Evolutionary conservation across 768 basidiomycete species (phyloP), one percentile per base, ranked within the genome.

Genomic region (Rhodosporidiobolus odoratus): DNA sequence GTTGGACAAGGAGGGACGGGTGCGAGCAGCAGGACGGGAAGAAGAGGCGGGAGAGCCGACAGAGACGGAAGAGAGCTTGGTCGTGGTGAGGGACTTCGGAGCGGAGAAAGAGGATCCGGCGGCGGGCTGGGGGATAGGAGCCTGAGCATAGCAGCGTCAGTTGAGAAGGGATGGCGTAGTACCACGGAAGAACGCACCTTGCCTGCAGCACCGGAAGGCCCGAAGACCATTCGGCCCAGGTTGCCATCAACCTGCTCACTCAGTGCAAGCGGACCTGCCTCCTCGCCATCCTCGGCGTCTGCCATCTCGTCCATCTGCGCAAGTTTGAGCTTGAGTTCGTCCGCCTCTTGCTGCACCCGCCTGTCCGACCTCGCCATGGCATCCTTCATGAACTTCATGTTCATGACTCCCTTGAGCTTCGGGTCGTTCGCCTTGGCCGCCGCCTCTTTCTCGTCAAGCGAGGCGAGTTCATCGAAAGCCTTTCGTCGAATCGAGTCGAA

Each of bases 381-480:
- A 56, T 93, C 89, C 79, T 89, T 88, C 95, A 99, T 99, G 80
- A 98, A 99, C 81, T 96, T 97, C 96, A 98, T 97, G 72, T 86
- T 84, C 78, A 96, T 89, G 16, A 97, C 84, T 69, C 89, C 86
- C 80, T 88, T 89, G 58, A 82, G 80, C 75, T 85, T 85, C 76
- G 81, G 80, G 30, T 78, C 81, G 35, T 64, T 54, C 12, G 65
- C 74, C 38, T 75, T 77, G 4, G 70, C 72, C 10, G 77, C 78
- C 19, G 76, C 69, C 23, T 78, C 83, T 41, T 82, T 80, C 16
- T 78, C 77, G 30, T 85, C 83, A 53, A 90, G 75, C 40, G 78
- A 76, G 30, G 82, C 82, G 32, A 95, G 82, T 80, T 94, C 91
- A 48, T 94, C 87, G 74, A 92, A 92, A 3, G 90, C 91, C 13